Evolutionary conservation across 225 moss, liverwort and hornwort genomes (phyloP).

Genomic region (Anthoceros angustus): DNA sequence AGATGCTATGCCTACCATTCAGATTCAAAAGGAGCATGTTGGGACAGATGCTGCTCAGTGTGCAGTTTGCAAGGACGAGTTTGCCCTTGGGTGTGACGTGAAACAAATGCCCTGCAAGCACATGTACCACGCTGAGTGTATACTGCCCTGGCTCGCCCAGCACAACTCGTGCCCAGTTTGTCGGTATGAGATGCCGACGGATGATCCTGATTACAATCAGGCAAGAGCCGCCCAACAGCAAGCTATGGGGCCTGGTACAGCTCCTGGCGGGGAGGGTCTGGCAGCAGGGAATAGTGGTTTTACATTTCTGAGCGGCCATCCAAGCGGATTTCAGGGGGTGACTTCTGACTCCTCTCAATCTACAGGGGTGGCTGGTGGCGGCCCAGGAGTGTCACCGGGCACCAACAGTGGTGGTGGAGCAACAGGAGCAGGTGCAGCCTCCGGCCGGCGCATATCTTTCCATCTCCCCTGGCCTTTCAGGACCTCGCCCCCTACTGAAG

Average conservation of each 20-base stretch:
- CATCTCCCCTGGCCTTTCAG: conserved; percentile 77
- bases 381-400: conserved; percentile 28
- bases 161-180: conserved; percentile 99
- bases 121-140: conserved; percentile 96
- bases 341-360: background rate
- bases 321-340: conserved; percentile 7
- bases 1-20: conserved; percentile 81
- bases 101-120: conserved; percentile 99
- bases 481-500: conserved; percentile 28
- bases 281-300: background rate
- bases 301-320: background rate
- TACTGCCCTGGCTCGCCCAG: conserved; percentile 77
- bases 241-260: background rate
- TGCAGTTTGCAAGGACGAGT: conserved; percentile 98
- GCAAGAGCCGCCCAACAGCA: conserved; percentile 26
- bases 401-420: conserved; percentile 21
- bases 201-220: conserved; percentile 75
- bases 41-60: conserved; percentile 98
- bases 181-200: conserved; percentile 94
- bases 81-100: conserved; percentile 54
- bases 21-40: conserved; percentile 65
- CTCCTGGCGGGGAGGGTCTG: background rate
- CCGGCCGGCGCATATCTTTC: conserved; percentile 59
- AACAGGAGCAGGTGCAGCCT: conserved; percentile 18
- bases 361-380: conserved; percentile 38